A percentile compares a stretch with the other conserved stretches of the same genome.
Evolutionary conservation across 768 basidiomycete genomes (phyloP).

Genomic region (Rhizopogon rudus): DNA sequence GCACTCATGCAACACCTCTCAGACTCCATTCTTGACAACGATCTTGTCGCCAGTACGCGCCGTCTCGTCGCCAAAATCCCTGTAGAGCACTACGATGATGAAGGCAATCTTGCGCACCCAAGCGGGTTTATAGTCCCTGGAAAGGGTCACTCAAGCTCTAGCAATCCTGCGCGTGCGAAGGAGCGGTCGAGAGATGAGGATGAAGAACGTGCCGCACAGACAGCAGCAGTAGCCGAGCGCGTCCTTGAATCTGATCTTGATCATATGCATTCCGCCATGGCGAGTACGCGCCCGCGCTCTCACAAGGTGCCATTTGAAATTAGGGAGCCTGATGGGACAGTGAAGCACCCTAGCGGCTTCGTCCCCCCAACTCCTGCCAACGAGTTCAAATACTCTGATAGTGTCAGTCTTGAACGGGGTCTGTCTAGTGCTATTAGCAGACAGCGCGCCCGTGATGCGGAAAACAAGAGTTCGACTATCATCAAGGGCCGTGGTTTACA

Average conservation of each 20-base stretch:
- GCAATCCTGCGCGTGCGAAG: constrained; percentile 19
- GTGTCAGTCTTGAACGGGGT: constrained; percentile 9
- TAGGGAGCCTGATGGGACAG: constrained; percentile 29
- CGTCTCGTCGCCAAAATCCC: constrained; percentile 23
- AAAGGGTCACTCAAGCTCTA: constrained; percentile 20
- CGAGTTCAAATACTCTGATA: constrained; percentile 25
- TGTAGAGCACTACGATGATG: constrained; percentile 16
- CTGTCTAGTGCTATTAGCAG: constrained; percentile 11
- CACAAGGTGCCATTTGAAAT: constrained; percentile 43
- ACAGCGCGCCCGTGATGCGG: constrained; percentile 7
- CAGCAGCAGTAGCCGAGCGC: constrained; percentile 24
- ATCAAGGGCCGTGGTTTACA: constrained; percentile 16
- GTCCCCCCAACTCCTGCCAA: constrained; percentile 36
- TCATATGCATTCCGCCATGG: constrained; percentile 12
- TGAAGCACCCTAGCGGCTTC: constrained; percentile 39
- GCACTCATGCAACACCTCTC: constrained; percentile 21
- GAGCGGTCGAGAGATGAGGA: constrained; percentile 17
- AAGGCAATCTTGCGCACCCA: constrained; percentile 17
- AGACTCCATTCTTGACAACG: constrained; percentile 14
- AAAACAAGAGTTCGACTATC: constrained; percentile 5
- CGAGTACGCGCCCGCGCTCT: constrained; percentile 16
- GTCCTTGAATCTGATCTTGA: constrained; percentile 28
- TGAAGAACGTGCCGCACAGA: constrained; percentile 21
- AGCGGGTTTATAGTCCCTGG: constrained; percentile 28
- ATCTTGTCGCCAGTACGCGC: constrained; percentile 23